Evolutionary conservation across 2,329 filamentous ascomycete genomes (phyloP).

Genomic region (Microcyclospora pomicola): DNA sequence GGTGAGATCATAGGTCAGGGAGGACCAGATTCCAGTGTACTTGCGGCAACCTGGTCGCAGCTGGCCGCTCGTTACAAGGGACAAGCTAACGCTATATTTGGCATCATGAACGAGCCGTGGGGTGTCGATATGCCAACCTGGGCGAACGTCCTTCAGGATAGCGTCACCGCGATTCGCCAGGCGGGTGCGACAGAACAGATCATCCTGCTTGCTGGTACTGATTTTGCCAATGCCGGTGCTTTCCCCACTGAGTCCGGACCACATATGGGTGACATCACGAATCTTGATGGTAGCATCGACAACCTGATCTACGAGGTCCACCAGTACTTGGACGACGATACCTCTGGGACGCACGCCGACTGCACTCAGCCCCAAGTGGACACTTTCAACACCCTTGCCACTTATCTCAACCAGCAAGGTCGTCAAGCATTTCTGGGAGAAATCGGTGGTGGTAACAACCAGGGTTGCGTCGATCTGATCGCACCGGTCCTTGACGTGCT

Average conservation of each 20-base stretch:
- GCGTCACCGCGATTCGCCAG: constrained; percentile 50
- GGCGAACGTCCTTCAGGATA: constrained; percentile 47
- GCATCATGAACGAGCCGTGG: constrained; percentile 53
- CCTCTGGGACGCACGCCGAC: constrained; percentile 23
- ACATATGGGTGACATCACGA: constrained; percentile 1
- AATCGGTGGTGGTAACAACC: constrained; percentile 26
- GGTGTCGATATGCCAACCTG: constrained; percentile 38
- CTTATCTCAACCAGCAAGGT: constrained; percentile 24
- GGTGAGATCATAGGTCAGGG: constrained; percentile 51
- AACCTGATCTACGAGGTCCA: constrained; percentile 29
- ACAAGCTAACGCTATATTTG: constrained; percentile 44
- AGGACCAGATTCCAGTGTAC: constrained; percentile 45
- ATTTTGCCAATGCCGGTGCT: constrained; percentile 25
- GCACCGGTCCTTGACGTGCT: constrained; percentile 11
- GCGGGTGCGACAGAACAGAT: constrained; percentile 49
- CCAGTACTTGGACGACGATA: constrained; percentile 28
- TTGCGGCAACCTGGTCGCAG: constrained; percentile 44
- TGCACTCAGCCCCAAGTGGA: constrained; percentile 8
- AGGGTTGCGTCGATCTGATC: constrained; percentile 18
- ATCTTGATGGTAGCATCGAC: constrained; percentile 17
- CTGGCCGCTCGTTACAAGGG: constrained; percentile 43
- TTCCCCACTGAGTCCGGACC: background rate
- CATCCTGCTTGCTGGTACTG: constrained; percentile 51
- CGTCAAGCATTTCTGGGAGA: constrained; percentile 28
- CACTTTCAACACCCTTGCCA: constrained; percentile 20